Percentiles rank a stretch among this genome's conserved stretches.
phyloP scores from a whole-genome alignment of 805 yeast genomes.

The Lipomyces lipofer region DNA sequence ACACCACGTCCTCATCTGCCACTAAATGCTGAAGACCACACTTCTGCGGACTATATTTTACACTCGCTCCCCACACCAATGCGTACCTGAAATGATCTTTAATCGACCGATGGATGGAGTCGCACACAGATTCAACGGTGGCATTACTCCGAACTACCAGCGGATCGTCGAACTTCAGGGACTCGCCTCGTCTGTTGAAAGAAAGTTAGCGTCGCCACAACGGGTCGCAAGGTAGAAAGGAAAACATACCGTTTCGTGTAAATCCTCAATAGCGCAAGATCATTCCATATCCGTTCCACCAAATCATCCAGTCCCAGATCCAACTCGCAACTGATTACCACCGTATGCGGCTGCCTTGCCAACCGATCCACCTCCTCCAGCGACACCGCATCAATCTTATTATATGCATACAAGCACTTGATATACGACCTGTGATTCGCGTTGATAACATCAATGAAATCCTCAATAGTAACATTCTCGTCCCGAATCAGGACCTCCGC shows the following conservation, averaged over 20 bases:
- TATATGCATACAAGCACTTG: constrained; percentile 89
- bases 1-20: constrained; percentile 92
- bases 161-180: constrained; percentile 84
- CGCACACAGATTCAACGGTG: constrained; percentile 83
- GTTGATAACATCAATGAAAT: constrained; percentile 86
- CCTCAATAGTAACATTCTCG: constrained; percentile 87
- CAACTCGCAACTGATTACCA: constrained; percentile 88
- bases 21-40: constrained; percentile 85
- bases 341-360: constrained; percentile 90
- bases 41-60: constrained; percentile 95
- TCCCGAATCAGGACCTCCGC: constrained; percentile 92
- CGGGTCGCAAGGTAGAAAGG: neutral
- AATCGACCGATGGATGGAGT: constrained; percentile 88
- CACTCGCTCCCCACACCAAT: constrained; percentile 92
- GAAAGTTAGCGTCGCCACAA: neutral
- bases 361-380: constrained; percentile 89
- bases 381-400: constrained; percentile 93
- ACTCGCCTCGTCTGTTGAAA: constrained; percentile 63
- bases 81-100: constrained; percentile 92
- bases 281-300: constrained; percentile 90
- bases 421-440: constrained; percentile 84
- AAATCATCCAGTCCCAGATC: constrained; percentile 85
- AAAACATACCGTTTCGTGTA: constrained; percentile 62
- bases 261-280: constrained; percentile 73
- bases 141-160: constrained; percentile 83